Evolutionary conservation across 2,329 filamentous ascomycete species (phyloP).

Genomic region (Curvularia lunata): DNA sequence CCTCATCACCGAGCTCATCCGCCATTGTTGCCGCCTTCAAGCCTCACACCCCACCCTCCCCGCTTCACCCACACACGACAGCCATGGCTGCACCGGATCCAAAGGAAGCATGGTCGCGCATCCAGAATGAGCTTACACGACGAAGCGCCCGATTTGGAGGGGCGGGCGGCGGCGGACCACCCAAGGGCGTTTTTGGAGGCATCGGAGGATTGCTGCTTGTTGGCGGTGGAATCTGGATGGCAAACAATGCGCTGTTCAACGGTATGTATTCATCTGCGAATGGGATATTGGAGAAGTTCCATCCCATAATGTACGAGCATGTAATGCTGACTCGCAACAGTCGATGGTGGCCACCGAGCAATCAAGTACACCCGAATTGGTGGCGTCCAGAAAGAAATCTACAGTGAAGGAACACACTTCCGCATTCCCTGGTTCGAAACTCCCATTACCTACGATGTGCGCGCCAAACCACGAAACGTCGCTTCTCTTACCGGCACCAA

Average conservation of each 20-base stretch:
- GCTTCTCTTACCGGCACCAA: conserved; percentile 97
- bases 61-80: conserved; percentile 28
- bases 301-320: background rate
- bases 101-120: conserved; percentile 69
- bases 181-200: conserved; percentile 62
- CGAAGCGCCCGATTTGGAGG: conserved; percentile 55
- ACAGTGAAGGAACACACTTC: conserved; percentile 95
- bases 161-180: conserved; percentile 55
- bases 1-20: conserved; percentile 37
- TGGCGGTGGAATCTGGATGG: conserved; percentile 60
- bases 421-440: conserved; percentile 97
- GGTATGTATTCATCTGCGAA: conserved; percentile 52
- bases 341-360: conserved; percentile 97
- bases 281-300: background rate
- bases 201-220: conserved; percentile 61
- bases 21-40: conserved; percentile 33
- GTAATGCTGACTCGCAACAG: conserved; percentile 53
- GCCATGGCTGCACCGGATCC: conserved; percentile 59
- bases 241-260: conserved; percentile 72
- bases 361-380: conserved; percentile 96
- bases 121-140: conserved; percentile 66
- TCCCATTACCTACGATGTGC: conserved; percentile 95
- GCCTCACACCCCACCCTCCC: conserved; percentile 40
- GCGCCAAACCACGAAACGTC: conserved; percentile 95
- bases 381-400: conserved; percentile 96